These are phyloP conservation scores for Tolypocladium amazonense DNA, from an alignment of 2,329 filamentous ascomycete genomes.

Conservation along the genomic window DNA sequence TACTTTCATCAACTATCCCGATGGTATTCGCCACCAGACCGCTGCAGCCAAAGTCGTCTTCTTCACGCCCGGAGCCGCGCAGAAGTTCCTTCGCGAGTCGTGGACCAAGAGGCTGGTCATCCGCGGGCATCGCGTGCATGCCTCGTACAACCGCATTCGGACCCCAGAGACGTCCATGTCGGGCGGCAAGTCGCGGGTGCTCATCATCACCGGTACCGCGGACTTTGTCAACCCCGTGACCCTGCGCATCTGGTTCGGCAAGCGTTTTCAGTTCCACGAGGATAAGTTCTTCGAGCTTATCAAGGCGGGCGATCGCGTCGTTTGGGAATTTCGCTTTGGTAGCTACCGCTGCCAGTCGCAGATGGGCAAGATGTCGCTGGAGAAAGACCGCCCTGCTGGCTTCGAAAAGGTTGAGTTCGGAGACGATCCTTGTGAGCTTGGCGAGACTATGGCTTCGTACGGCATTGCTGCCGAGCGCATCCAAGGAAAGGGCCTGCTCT, in stretches of 20 bases:
- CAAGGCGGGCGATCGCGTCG: constrained; percentile 12
- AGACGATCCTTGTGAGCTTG: constrained; percentile 25
- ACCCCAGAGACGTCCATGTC: constrained; percentile 18
- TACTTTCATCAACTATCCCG: constrained; percentile 38
- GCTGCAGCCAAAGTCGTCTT: constrained; percentile 41
- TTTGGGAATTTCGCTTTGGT: constrained; percentile 42
- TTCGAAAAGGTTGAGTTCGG: constrained; percentile 28
- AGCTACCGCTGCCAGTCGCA: constrained; percentile 45
- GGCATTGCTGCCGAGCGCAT: constrained; percentile 21
- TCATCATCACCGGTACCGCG: constrained; percentile 36
- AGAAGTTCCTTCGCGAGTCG: constrained; percentile 14
- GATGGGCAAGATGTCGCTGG: constrained; percentile 30
- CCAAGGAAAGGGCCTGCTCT: constrained; percentile 16
- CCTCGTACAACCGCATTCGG: constrained; percentile 39
- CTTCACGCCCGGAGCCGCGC: constrained; percentile 29
- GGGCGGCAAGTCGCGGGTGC: constrained; percentile 31
- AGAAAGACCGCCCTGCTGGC: constrained; percentile 21
- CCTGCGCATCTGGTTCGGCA: constrained; percentile 29
- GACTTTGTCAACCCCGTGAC: constrained; percentile 29
- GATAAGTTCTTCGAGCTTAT: constrained; percentile 28
- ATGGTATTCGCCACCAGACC: constrained; percentile 20
- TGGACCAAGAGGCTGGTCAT: constrained; percentile 23
- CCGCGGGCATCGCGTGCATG: constrained; percentile 22
- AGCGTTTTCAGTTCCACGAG: constrained; percentile 34
- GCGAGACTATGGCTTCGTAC: constrained; percentile 19